phyloP scores from a whole-genome alignment of 169 alveolate genomes.

The Plasmodium ovale region DNA sequence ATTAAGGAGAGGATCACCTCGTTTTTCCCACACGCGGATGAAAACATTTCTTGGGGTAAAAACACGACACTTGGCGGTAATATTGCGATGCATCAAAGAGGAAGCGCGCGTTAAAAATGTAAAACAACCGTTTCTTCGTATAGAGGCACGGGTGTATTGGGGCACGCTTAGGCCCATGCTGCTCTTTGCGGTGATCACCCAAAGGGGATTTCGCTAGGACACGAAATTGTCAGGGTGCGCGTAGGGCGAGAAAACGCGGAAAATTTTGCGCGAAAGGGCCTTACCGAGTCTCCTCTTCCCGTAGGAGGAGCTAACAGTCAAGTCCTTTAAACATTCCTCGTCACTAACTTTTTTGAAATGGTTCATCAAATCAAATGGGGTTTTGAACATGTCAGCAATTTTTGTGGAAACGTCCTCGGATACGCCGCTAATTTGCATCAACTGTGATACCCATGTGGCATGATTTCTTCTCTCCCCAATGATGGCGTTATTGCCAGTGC shows the following conservation, averaged over 20 bases:
- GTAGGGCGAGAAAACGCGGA: conserved; percentile 51
- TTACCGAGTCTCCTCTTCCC: conserved; percentile 65
- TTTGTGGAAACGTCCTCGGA: conserved; percentile 60
- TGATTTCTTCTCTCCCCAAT: not conserved
- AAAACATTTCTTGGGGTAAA: too few relatives aligned
- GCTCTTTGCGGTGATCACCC: too few relatives aligned
- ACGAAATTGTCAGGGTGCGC: conserved; percentile 34
- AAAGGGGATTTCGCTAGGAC: too few relatives aligned
- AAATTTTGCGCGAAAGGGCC: conserved; percentile 66
- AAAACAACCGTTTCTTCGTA: too few relatives aligned
- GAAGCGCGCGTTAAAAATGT: too few relatives aligned
- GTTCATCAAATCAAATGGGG: conserved; percentile 59
- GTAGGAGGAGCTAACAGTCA: conserved; percentile 43
- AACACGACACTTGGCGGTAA: too few relatives aligned
- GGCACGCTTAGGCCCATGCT: too few relatives aligned
- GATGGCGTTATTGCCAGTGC: too few relatives aligned
- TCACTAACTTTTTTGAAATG: conserved; percentile 63
- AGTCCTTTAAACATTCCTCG: conserved; percentile 70
- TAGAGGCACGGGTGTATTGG: too few relatives aligned
- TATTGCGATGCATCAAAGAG: too few relatives aligned
- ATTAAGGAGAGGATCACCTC: too few relatives aligned
- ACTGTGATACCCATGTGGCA: conserved; percentile 61
- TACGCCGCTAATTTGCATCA: conserved; percentile 70
- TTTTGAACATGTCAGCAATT: conserved; percentile 31
- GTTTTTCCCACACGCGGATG: too few relatives aligned